Evolutionary conservation across 352 stramenopile species (phyloP).

Genomic region (Pythium phragmiticola): DNA sequence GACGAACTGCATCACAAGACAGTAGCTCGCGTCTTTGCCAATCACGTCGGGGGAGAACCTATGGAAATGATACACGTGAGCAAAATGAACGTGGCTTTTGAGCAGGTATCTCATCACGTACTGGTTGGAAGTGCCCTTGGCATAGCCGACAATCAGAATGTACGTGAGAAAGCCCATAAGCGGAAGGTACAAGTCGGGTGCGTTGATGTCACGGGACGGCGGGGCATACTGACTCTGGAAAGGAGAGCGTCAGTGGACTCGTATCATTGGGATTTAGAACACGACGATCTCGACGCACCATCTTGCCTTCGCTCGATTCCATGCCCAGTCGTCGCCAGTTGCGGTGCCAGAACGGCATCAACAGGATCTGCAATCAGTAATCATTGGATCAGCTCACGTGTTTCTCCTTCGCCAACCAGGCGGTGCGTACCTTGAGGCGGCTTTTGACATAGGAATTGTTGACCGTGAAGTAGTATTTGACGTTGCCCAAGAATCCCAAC

Average conservation of each 20-base stretch:
- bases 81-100: constrained; percentile 2
- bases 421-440: constrained; percentile 66
- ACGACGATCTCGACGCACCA: constrained; percentile 28
- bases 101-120: constrained; percentile 32
- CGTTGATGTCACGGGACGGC: constrained; percentile 96
- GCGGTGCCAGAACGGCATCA: constrained; percentile 86
- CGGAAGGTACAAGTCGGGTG: constrained; percentile 98
- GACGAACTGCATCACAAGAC: constrained; percentile 87
- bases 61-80: neutral
- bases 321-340: constrained; percentile 80
- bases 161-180: constrained; percentile 99
- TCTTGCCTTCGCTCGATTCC: constrained; percentile 61
- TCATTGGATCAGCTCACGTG: neutral
- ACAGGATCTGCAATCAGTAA: constrained; percentile 52
- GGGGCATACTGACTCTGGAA: constrained; percentile 77
- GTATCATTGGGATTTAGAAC: neutral
- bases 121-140: constrained; percentile 92
- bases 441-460: constrained; percentile 90
- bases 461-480: constrained; percentile 91
- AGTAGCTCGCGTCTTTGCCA: constrained; percentile 91
- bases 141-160: constrained; percentile 96
- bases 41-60: constrained; percentile 97
- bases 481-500: constrained; percentile 72
- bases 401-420: neutral
- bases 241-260: neutral